phyloP scores from a whole-genome alignment of 345 rosid species.

The Eucalyptus pumila region DNA sequence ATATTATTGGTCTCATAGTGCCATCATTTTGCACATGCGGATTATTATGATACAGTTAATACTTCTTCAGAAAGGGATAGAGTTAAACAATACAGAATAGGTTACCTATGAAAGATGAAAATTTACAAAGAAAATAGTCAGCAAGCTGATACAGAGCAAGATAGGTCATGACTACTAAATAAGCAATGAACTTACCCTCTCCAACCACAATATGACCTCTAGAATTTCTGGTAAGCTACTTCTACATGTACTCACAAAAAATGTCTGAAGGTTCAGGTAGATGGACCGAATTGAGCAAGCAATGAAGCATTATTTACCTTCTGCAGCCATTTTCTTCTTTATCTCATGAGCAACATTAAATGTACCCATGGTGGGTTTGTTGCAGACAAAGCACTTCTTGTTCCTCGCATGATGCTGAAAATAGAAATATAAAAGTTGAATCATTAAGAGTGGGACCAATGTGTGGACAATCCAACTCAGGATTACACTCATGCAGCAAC shows the following conservation, averaged over 20 bases:
- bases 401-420: conserved; percentile 76
- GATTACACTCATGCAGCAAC: background rate
- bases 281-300: background rate
- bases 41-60: background rate
- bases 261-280: background rate
- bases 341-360: conserved; percentile 80
- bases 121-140: background rate
- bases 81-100: background rate
- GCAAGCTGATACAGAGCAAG: background rate
- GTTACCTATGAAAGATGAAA: background rate
- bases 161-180: background rate
- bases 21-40: background rate
- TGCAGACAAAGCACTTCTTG: conserved; percentile 91
- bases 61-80: background rate
- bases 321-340: conserved; percentile 38
- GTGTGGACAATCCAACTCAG: background rate
- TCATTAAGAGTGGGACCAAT: background rate
- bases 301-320: conserved; percentile 2
- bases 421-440: background rate
- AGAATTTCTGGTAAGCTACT: background rate
- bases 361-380: conserved; percentile 71
- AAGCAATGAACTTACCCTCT: background rate
- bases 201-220: background rate
- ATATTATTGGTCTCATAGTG: background rate
- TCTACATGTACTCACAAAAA: background rate